A percentile compares a stretch with the other conserved stretches of the same genome.
These are phyloP conservation scores for Eragrostis nindensis DNA, from an alignment of 176 grass and related monocot species.

Conservation along the genomic window DNA sequence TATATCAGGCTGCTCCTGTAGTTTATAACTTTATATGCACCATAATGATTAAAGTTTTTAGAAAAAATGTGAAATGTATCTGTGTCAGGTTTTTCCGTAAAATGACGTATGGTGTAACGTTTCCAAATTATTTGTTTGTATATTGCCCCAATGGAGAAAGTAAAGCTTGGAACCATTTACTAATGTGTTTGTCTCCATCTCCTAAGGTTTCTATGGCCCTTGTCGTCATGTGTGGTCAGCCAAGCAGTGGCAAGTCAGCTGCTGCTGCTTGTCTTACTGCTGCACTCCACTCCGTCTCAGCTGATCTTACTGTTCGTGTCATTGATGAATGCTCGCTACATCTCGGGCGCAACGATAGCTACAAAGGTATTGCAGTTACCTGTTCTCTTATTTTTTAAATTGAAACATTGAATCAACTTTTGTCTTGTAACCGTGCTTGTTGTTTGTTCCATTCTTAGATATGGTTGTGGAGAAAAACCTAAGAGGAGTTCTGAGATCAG, in stretches of 20 bases:
- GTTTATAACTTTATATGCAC: too few species aligned
- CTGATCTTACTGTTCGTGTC: constrained; percentile 53
- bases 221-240: constrained; percentile 95
- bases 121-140: neutral
- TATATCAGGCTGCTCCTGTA: too few species aligned
- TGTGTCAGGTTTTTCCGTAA: too few species aligned
- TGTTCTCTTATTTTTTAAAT: neutral
- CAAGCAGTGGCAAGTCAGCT: constrained; percentile 86
- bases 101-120: too few species aligned
- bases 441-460: constrained; percentile 54
- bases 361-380: constrained; percentile 45
- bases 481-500: constrained; percentile 89
- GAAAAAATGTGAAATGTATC: too few species aligned
- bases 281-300: constrained; percentile 40
- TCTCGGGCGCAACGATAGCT: constrained; percentile 88
- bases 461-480: constrained; percentile 94
- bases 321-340: constrained; percentile 87
- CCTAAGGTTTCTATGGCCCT: constrained; percentile 59
- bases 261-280: constrained; percentile 60
- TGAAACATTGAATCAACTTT: neutral
- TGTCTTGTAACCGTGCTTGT: neutral
- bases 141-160: neutral
- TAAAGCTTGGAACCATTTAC: neutral
- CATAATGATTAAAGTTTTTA: too few species aligned
- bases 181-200: neutral